Evolutionary conservation across 441 rosid genomes (phyloP).

Genomic region (Codiaeum variegatum): DNA sequence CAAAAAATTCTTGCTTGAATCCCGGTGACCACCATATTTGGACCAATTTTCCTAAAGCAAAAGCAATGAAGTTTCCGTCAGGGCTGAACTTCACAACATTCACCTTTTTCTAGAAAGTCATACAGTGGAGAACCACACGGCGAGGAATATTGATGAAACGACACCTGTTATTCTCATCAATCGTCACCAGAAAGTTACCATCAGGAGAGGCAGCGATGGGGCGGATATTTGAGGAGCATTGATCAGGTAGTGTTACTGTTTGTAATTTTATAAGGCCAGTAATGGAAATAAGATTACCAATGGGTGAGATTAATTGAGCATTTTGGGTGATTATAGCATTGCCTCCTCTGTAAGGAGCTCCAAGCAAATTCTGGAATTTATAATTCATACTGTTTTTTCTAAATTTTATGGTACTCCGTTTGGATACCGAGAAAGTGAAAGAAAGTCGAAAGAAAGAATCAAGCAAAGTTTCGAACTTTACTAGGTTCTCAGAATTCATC

Average conservation of each 20-base stretch:
- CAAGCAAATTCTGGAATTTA: slow-evolving; percentile 72
- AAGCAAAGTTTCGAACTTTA: background rate
- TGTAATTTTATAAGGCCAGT: slow-evolving; percentile 80
- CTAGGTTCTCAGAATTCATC: too few species aligned
- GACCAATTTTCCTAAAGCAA: slow-evolving; percentile 49
- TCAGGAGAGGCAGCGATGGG: slow-evolving; percentile 65
- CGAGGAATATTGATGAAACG: slow-evolving; percentile 75
- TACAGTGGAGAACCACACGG: slow-evolving; percentile 69
- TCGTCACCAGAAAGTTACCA: slow-evolving; percentile 45
- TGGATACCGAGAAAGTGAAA: slow-evolving; percentile 16
- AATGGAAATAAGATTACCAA: slow-evolving; percentile 84
- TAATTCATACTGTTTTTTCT: background rate
- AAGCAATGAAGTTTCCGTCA: slow-evolving; percentile 68
- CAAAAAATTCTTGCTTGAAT: slow-evolving; percentile 63
- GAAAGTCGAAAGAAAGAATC: background rate
- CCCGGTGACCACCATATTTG: slow-evolving; percentile 91
- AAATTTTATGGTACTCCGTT: background rate
- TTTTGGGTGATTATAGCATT: slow-evolving; percentile 58
- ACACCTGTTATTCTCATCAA: slow-evolving; percentile 75
- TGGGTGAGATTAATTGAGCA: slow-evolving; percentile 70
- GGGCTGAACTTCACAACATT: slow-evolving; percentile 66
- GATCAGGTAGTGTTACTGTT: slow-evolving; percentile 58
- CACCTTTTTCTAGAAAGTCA: slow-evolving; percentile 56
- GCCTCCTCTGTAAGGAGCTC: slow-evolving; percentile 94
- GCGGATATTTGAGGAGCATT: slow-evolving; percentile 66